A percentile compares a stretch with the other conserved stretches of the same genome.
Evolutionary conservation across 163 green algal species (phyloP).

Genomic region (Chloromonas sp.): DNA sequence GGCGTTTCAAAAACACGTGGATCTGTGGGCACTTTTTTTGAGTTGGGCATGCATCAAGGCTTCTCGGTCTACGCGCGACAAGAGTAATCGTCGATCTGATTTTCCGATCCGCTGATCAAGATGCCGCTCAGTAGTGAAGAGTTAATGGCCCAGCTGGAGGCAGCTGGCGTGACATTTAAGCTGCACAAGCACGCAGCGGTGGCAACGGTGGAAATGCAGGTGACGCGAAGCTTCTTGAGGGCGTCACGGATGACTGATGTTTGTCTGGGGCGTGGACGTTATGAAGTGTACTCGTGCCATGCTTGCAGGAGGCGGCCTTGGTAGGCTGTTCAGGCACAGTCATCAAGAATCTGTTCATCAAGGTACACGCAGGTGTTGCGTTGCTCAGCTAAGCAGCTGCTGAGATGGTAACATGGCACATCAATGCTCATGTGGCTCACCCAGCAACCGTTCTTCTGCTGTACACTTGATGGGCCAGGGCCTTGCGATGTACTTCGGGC

Average conservation of each 20-base stretch:
- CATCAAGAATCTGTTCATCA: conserved; percentile 62
- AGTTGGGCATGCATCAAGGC: too few relatives aligned
- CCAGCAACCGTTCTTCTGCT: too few relatives aligned
- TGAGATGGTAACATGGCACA: too few relatives aligned
- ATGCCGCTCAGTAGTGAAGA: conserved; percentile 20
- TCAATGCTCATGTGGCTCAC: too few relatives aligned
- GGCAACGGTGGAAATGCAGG: conserved; percentile 52
- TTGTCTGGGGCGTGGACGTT: background rate
- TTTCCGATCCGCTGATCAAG: background rate
- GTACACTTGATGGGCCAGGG: too few relatives aligned
- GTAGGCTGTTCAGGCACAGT: conserved; percentile 18
- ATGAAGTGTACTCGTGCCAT: background rate
- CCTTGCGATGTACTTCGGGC: too few relatives aligned
- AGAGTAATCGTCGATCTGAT: too few relatives aligned
- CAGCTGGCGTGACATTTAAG: conserved; percentile 17
- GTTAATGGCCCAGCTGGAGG: conserved; percentile 19
- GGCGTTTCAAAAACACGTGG: too few relatives aligned
- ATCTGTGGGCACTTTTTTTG: too few relatives aligned
- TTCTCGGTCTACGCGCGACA: too few relatives aligned
- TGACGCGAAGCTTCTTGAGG: background rate
- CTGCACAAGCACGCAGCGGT: conserved; percentile 31
- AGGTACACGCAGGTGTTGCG: conserved; percentile 20
- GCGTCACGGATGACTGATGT: background rate
- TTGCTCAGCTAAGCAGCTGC: too few relatives aligned
- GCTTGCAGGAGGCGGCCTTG: conserved; percentile 35